Percentiles rank a stretch among this genome's conserved stretches.
Conservation (phyloP, 176 grass and related monocot species). For the Calamus simplicifolius region DNA sequence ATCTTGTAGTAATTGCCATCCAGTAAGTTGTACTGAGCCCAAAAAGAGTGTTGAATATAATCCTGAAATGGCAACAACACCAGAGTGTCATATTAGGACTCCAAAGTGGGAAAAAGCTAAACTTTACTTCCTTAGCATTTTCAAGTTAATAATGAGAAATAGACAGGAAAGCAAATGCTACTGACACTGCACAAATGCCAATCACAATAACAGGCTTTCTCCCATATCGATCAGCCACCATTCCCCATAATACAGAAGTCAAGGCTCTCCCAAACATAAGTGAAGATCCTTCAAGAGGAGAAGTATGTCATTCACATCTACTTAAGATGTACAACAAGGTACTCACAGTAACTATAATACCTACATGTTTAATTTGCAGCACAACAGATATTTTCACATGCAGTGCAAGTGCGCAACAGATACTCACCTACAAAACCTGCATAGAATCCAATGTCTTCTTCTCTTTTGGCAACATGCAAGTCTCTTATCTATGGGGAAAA, state of each 20-base stretch:
- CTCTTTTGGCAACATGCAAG: conserved; percentile 48
- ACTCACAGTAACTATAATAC: too few species aligned
- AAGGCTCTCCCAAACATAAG: conserved; percentile 61
- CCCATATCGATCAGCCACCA: conserved; percentile 70
- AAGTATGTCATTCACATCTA: too few species aligned
- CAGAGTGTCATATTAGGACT: too few species aligned
- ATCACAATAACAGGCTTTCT: conserved; percentile 59
- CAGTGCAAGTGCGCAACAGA: neutral
- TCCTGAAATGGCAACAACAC: conserved; percentile 22
- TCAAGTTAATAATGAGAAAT: neutral
- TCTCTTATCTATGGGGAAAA: conserved; percentile 45
- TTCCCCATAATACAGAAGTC: conserved; percentile 60
- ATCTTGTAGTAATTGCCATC: conserved; percentile 59
- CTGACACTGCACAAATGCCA: conserved; percentile 61
- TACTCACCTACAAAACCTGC: conserved; percentile 67
- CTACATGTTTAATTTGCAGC: too few species aligned
- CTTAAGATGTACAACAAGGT: too few species aligned
- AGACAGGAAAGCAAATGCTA: neutral
- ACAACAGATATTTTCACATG: too few species aligned
- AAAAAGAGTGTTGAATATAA: conserved; percentile 65
- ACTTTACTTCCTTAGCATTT: neutral
- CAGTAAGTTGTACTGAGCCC: conserved; percentile 63
- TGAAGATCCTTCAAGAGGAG: conserved; percentile 35
- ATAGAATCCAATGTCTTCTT: conserved; percentile 72
- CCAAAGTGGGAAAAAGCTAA: neutral